Evolutionary conservation across 2,329 filamentous ascomycete species (phyloP), one percentile per base, ranked within the genome.

Genomic region (Colletotrichum liaoningense): DNA sequence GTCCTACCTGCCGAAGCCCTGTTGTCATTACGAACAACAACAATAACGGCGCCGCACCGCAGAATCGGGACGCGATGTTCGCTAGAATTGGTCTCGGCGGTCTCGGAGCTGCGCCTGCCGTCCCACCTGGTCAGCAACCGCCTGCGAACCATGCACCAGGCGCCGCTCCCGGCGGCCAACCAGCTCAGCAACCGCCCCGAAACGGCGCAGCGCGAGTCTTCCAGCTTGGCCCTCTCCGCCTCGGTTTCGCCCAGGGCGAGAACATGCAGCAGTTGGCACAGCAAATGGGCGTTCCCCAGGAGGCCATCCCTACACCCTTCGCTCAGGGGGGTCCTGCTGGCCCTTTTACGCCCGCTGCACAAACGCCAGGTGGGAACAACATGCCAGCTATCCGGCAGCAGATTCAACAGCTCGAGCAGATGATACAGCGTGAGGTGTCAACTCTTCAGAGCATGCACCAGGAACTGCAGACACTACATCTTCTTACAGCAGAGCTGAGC

Each of bases 1-100:
- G 97, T 81, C 97, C 97, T 7, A 99, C 95, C 2, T 99, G 97
- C 81, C 91, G 97, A 77, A 90, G 94, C 63, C 92, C 96, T 19
- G 97, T 98, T 19, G 93, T 95, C 12, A 85, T 95, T 49, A 88
- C 59, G 33, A 66, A 73, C 22, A 84, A 79, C 55, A 88, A 52
- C 54, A 70, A 70, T 22, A 84, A 79, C 49, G 77, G 79, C 38
- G 77, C 76, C 75, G 74, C 80, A 55, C 72, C 80, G 59, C 78
- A 79, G 69, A 84, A 83, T 72, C 81, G 81, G n/a, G 79, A 80
- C 11, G 79, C 80, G 77, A 74, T 82, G 77, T 77, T 81, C 38
- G 79, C 79, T 69, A 79, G 81, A 11, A 74, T 83, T 30, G 79
- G 79, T 2, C 75, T 81, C 3, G 72, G 73, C 9, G 77, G 69